These are phyloP conservation scores for Pestalotiopsis sp. DNA, from an alignment of 2,329 filamentous ascomycete species.

Conservation along the genomic window DNA sequence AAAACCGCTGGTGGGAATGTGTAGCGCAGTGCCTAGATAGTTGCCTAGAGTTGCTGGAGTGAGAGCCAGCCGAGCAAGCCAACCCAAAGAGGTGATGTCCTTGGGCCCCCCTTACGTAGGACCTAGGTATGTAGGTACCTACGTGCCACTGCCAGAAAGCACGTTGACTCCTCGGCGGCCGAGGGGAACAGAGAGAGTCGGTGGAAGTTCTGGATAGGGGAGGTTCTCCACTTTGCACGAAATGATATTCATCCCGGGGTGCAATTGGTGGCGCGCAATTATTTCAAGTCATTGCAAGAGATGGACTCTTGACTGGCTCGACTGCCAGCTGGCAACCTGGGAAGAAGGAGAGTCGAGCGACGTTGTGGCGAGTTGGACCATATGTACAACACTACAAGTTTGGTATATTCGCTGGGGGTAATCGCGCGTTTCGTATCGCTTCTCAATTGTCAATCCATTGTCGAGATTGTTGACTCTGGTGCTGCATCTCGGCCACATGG, in stretches of 20 bases:
- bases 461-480: neutral
- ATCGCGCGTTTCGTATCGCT: neutral
- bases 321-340: neutral
- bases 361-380: no score
- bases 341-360: neutral
- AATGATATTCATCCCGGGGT: neutral
- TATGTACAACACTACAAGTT: neutral
- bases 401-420: neutral
- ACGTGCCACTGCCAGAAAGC: no score
- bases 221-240: neutral
- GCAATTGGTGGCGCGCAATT: neutral
- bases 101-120: neutral
- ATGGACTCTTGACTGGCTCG: neutral
- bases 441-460: neutral
- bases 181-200: neutral
- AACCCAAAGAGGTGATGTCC: neutral
- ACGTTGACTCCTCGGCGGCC: neutral
- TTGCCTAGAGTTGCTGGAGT: no score
- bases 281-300: neutral
- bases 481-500: neutral
- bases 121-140: no score
- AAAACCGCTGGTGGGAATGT: neutral
- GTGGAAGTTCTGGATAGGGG: neutral
- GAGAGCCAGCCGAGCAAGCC: neutral
- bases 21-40: neutral